Base-by-base conservation (phyloP, 2,329 filamentous ascomycete species). In the Trichophaea hybrida region DNA sequence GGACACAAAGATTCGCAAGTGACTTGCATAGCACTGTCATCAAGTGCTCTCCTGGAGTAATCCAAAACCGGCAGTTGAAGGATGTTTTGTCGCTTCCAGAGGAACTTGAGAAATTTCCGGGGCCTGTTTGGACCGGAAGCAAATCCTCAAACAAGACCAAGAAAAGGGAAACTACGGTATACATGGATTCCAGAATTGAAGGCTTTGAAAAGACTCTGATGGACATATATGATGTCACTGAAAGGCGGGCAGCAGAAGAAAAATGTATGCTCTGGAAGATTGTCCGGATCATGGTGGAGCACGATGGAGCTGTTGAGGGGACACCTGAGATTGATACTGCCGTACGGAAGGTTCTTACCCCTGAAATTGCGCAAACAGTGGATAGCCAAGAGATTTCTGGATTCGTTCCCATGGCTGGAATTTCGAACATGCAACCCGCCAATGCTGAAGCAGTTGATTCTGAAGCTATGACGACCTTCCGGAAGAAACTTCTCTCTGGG, bases 111-210 rank as follows among this genome's bases (percentile, higher is more conserved):
- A 88, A 84, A 66, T 97, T 97, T 69, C 93, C 93, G 0, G 93
- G 93, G 0, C 93, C 94, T 2, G 75, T 98, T 33, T 68, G 61
- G 61, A 56, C 59, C 5, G 67, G 65, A 35, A 60, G 61, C 6
- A 65, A 56, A 49, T 55, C 59, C 15, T 89, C 85, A 71, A 80
- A 83, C 44, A 97, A 96, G 70, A 82, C 84, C 1, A 97, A 95
- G 77, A 98, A 98, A 77, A 98, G 97, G 75, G 91, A 98, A 58
- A 80, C 88, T 0, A 68, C 90, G 48, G 73, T 81, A 1, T 98
- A 94, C 93, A 76, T 98, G 49, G 80, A 78, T 4, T 75, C 79
- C 61, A 88, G 84, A 56, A 91, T 97, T 59, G 83, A 87, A 40
- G 75, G 75, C 0, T 73, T 96, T 38, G 87, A 94, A 69, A 79